Evolutionary conservation across 352 stramenopile genomes (phyloP).

Genomic region (Phytophthora multivora): DNA sequence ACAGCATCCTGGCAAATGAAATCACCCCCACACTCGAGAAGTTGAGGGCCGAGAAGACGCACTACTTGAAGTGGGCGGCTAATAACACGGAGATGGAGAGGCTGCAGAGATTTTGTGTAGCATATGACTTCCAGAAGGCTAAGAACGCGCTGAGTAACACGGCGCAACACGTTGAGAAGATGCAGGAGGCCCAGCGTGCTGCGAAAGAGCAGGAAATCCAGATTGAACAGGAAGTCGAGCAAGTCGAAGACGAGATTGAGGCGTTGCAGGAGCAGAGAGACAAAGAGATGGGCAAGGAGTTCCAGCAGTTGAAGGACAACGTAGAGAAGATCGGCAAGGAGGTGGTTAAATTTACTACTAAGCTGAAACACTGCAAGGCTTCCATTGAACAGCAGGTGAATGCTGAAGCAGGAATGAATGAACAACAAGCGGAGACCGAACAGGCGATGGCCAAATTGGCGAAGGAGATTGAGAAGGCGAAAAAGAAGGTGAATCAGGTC

Average conservation of each 20-base stretch:
- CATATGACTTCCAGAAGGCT: slow-evolving; percentile 93
- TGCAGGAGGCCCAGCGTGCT: slow-evolving; percentile 87
- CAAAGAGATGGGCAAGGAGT: slow-evolving; percentile 88
- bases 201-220: slow-evolving; percentile 56
- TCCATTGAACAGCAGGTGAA: slow-evolving; percentile 75
- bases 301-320: slow-evolving; percentile 81
- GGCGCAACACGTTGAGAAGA: slow-evolving; percentile 87
- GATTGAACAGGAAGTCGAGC: slow-evolving; percentile 69
- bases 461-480: slow-evolving; percentile 80
- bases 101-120: slow-evolving; percentile 97
- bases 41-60: slow-evolving; percentile 95
- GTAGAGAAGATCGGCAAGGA: slow-evolving; percentile 83
- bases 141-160: slow-evolving; percentile 87
- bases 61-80: slow-evolving; percentile 98
- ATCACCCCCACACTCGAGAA: slow-evolving; percentile 99
- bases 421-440: slow-evolving; percentile 80
- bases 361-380: slow-evolving; percentile 73
- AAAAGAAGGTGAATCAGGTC: slow-evolving; percentile 62
- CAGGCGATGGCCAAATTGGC: slow-evolving; percentile 81
- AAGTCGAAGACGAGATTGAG: slow-evolving; percentile 87
- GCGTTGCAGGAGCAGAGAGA: slow-evolving; percentile 74
- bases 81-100: slow-evolving; percentile 99
- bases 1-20: slow-evolving; percentile 97
- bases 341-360: slow-evolving; percentile 84
- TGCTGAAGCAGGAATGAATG: slow-evolving; percentile 61